A percentile compares a stretch with the other conserved stretches of the same genome.
phyloP scores from a whole-genome alignment of 768 basidiomycete genomes.

The Rhodotorula sphaerocarpa region DNA sequence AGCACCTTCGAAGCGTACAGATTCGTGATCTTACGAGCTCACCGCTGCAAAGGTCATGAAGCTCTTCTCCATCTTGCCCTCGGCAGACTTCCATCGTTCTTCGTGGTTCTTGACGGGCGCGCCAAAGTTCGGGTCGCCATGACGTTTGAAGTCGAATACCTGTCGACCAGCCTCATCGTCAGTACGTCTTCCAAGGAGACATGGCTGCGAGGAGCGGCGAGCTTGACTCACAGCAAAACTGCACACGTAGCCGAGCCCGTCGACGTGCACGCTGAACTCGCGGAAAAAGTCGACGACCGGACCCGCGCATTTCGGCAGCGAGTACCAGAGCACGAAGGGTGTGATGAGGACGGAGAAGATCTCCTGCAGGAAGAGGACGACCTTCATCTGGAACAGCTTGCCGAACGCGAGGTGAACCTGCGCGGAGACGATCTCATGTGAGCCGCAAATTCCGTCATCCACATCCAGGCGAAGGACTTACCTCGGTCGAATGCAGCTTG shows the following conservation, averaged over 20 bases:
- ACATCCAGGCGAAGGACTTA: constrained; percentile 39
- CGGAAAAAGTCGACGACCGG: constrained; percentile 95
- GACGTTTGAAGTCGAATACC: constrained; percentile 82
- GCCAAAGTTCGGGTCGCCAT: constrained; percentile 88
- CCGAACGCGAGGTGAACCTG: constrained; percentile 88
- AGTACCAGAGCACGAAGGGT: constrained; percentile 87
- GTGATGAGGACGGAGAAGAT: constrained; percentile 83
- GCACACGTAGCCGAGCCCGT: constrained; percentile 91
- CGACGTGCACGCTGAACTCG: constrained; percentile 93
- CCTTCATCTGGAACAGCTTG: constrained; percentile 85
- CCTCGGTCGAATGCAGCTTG: constrained; percentile 78
- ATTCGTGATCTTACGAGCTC: not conserved
- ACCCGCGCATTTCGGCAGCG: constrained; percentile 78
- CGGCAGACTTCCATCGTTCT: constrained; percentile 60
- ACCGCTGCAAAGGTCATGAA: constrained; percentile 81
- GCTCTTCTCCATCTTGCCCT: constrained; percentile 99
- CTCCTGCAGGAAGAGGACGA: constrained; percentile 77
- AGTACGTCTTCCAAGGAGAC: not conserved
- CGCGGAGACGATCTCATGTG: not conserved
- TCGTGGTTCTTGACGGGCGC: constrained; percentile 53
- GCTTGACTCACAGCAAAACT: constrained; percentile 68
- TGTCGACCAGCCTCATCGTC: not conserved
- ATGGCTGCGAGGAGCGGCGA: too few species aligned
- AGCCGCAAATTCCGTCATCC: not conserved
- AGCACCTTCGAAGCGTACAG: not conserved